These are phyloP conservation scores for Thielaviopsis cerberus DNA, from an alignment of 2,329 filamentous ascomycete genomes.

Conservation along the genomic window DNA sequence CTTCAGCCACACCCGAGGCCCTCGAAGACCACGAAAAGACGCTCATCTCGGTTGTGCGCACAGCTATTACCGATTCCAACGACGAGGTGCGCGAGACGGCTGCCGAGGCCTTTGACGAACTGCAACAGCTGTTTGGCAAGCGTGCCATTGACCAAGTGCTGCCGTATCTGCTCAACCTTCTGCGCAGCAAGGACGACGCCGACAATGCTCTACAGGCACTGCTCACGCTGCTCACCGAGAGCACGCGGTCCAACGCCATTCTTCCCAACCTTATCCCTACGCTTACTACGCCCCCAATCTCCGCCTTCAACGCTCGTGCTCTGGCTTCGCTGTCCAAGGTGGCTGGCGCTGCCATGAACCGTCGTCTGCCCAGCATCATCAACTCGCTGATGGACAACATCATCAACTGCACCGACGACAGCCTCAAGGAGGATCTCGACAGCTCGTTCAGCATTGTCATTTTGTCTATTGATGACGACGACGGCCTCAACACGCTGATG, in stretches of 20 bases:
- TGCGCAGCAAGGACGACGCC: slow-evolving; percentile 69
- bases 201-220: slow-evolving; percentile 85
- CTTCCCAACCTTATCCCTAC: slow-evolving; percentile 90
- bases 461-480: slow-evolving; percentile 82
- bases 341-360: slow-evolving; percentile 75
- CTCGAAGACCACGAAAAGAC: slow-evolving; percentile 90
- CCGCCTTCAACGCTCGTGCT: slow-evolving; percentile 84
- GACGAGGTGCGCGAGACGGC: slow-evolving; percentile 84
- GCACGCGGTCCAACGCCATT: slow-evolving; percentile 87
- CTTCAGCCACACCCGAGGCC: slow-evolving; percentile 70
- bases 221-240: slow-evolving; percentile 82
- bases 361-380: slow-evolving; percentile 73
- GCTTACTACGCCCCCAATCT: slow-evolving; percentile 73
- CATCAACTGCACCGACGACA: slow-evolving; percentile 56
- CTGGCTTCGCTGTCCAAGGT: slow-evolving; percentile 85
- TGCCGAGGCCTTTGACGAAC: slow-evolving; percentile 86
- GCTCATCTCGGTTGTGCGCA: slow-evolving; percentile 82
- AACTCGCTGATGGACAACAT: slow-evolving; percentile 91
- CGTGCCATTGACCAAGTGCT: slow-evolving; percentile 87
- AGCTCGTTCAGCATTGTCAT: slow-evolving; percentile 76
- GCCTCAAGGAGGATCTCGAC: slow-evolving; percentile 53
- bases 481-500: slow-evolving; percentile 91
- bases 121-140: slow-evolving; percentile 89
- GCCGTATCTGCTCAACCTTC: slow-evolving; percentile 74
- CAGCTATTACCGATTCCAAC: slow-evolving; percentile 77